phyloP scores from a whole-genome alignment of 2,329 filamentous ascomycete genomes.

The Fusarium papillatum region DNA sequence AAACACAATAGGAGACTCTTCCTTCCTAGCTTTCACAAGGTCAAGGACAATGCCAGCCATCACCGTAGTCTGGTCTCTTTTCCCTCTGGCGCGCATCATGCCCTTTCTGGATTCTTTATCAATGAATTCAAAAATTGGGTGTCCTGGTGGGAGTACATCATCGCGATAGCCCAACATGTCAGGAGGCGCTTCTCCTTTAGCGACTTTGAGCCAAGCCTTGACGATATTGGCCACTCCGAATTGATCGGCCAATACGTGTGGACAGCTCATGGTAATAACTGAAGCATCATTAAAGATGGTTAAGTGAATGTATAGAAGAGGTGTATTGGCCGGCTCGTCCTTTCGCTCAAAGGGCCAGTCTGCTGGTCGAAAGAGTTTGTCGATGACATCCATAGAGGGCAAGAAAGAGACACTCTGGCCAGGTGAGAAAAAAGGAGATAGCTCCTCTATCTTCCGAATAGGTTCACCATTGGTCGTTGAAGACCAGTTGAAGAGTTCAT shows the following conservation, averaged over 20 bases:
- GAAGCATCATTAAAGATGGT: conserved; percentile 6
- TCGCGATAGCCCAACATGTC: not conserved
- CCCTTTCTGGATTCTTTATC: not conserved
- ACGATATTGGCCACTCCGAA: conserved; percentile 9
- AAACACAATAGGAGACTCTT: not conserved
- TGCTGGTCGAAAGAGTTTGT: not conserved
- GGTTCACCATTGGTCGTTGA: not conserved
- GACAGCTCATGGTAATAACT: not conserved
- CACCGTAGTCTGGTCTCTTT: not conserved
- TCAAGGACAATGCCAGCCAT: conserved; percentile 1
- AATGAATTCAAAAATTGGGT: fast-evolving
- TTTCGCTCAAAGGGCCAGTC: conserved; percentile 23
- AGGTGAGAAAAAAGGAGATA: not conserved
- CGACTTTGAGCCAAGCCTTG: conserved; percentile 10
- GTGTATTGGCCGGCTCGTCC: conserved; percentile 5
- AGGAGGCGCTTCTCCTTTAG: not conserved
- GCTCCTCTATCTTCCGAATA: not conserved
- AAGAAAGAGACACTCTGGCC: conserved; percentile 3
- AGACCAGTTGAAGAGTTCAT: conserved; percentile 18
- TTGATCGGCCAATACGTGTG: conserved; percentile 18
- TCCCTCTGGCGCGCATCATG: not conserved
- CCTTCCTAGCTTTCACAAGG: not conserved
- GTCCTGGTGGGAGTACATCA: not conserved
- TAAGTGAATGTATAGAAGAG: conserved; percentile 13
- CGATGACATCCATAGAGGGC: conserved; percentile 3